Evolutionary conservation across 495 filamentous ascomycete species (phyloP).

Genomic region (Gamarada debralockiae): DNA sequence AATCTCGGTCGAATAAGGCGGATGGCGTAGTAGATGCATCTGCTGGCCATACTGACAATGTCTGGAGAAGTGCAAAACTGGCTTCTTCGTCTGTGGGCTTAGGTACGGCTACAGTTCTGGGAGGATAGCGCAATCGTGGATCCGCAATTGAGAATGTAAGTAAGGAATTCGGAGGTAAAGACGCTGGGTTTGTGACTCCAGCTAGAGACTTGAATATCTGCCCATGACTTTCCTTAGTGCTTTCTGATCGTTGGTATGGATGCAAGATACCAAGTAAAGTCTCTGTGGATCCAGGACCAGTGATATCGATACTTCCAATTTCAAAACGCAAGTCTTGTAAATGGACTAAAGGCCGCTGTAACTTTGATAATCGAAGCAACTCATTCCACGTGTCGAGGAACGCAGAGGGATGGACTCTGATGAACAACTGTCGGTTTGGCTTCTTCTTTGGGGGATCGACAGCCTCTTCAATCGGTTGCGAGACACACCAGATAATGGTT

Average conservation of each 20-base stretch:
- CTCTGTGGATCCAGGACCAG: constrained; percentile 80
- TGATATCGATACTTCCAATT: constrained; percentile 88
- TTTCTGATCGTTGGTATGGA: constrained; percentile 37
- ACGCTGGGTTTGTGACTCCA: constrained; percentile 69
- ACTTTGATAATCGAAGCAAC: constrained; percentile 63
- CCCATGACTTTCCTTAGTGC: constrained; percentile 37
- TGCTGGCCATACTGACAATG: constrained; percentile 66
- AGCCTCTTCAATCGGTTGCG: neutral
- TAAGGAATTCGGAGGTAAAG: constrained; percentile 68
- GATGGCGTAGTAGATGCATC: constrained; percentile 53
- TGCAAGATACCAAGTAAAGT: constrained; percentile 68
- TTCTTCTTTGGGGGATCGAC: constrained; percentile 28
- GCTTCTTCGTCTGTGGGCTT: constrained; percentile 48
- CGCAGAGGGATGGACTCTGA: constrained; percentile 83
- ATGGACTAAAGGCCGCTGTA: constrained; percentile 65
- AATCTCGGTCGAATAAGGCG: constrained; percentile 63
- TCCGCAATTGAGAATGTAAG: constrained; percentile 72
- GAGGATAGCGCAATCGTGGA: constrained; percentile 76
- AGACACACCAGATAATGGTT: constrained; percentile 63
- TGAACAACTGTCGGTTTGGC: constrained; percentile 52
- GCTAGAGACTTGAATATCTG: constrained; percentile 59
- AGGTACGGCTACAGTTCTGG: constrained; percentile 36
- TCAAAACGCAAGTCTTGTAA: constrained; percentile 92
- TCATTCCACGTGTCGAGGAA: constrained; percentile 83
- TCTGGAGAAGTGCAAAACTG: constrained; percentile 36